A percentile compares a stretch with the other conserved stretches of the same genome.
Conservation (phyloP, 768 basidiomycete species). For the Lactarius indigo region DNA sequence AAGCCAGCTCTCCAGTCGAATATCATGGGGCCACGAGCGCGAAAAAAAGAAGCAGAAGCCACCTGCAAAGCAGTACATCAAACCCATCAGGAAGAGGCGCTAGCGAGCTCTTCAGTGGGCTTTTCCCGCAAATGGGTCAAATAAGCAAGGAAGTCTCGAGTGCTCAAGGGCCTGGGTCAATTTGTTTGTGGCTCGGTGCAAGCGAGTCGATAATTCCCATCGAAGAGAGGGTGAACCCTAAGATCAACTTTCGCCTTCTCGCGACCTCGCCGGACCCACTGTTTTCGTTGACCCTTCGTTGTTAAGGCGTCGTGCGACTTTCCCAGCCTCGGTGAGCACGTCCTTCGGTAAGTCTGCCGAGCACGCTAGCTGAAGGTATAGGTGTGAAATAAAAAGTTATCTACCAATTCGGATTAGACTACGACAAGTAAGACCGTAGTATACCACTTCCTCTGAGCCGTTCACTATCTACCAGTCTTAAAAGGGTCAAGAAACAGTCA, state of each 20-base stretch:
- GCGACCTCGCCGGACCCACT: constrained; percentile 59
- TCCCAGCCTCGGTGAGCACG: constrained; percentile 58
- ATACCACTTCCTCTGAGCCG: constrained; percentile 54
- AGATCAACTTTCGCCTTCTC: constrained; percentile 64
- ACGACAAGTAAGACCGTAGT: constrained; percentile 56
- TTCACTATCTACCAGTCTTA: constrained; percentile 57
- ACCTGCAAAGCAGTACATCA: neutral
- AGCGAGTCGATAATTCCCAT: neutral
- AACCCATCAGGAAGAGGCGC: constrained; percentile 29
- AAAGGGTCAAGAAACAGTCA: neutral
- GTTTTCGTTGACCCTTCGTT: constrained; percentile 56
- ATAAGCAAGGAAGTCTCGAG: constrained; percentile 62
- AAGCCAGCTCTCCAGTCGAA: neutral
- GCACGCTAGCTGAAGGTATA: constrained; percentile 85
- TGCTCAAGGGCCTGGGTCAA: constrained; percentile 46
- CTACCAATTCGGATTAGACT: neutral
- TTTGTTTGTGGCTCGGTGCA: constrained; percentile 60
- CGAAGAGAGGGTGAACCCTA: constrained; percentile 35
- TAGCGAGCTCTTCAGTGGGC: constrained; percentile 52
- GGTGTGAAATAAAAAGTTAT: neutral
- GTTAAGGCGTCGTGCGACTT: constrained; percentile 57
- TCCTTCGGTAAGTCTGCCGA: constrained; percentile 80
- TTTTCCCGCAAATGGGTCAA: constrained; percentile 67
- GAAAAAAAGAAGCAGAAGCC: neutral
- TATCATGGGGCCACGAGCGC: neutral